Percentiles rank a stretch among this genome's conserved stretches.
Evolutionary conservation across 2,329 filamentous ascomycete genomes (phyloP).

Genomic region (Scedosporium aurantiacum): DNA sequence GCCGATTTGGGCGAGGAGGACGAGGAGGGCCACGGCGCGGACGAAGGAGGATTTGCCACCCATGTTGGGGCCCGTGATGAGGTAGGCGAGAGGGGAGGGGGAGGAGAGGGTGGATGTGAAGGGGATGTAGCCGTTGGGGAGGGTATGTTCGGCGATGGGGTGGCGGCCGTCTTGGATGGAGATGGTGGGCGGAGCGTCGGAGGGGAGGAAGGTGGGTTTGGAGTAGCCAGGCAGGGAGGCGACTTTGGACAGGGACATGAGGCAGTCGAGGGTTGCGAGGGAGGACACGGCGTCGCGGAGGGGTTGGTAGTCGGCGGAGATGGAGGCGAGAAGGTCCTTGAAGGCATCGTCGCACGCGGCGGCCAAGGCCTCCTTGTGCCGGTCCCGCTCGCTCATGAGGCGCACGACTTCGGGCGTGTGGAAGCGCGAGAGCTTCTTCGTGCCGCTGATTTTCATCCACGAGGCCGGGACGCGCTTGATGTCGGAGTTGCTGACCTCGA

Average conservation of each 20-base stretch:
- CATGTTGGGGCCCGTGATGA: slow-evolving; percentile 98
- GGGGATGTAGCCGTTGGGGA: slow-evolving; percentile 80
- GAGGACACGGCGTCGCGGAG: slow-evolving; percentile 81
- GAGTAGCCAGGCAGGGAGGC: slow-evolving; percentile 80
- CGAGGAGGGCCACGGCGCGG: slow-evolving; percentile 78
- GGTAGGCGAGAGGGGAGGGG: slow-evolving; percentile 52
- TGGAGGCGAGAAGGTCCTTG: slow-evolving; percentile 54
- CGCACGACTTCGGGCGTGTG: slow-evolving; percentile 85
- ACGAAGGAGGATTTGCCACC: slow-evolving; percentile 98
- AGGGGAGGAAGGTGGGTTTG: slow-evolving; percentile 57
- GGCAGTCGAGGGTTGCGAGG: slow-evolving; percentile 78
- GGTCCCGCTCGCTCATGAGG: slow-evolving; percentile 77
- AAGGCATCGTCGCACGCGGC: slow-evolving; percentile 87
- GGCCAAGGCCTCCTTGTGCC: slow-evolving; percentile 86
- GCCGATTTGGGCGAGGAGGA: slow-evolving; percentile 89
- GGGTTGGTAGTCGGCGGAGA: slow-evolving; percentile 76
- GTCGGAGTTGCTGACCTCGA: slow-evolving; percentile 76
- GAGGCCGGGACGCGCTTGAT: slow-evolving; percentile 84
- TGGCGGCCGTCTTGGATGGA: slow-evolving; percentile 68
- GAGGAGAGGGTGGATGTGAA: slow-evolving; percentile 65
- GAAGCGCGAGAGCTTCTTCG: slow-evolving; percentile 84
- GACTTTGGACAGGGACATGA: slow-evolving; percentile 75
- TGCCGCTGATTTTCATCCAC: slow-evolving; percentile 90
- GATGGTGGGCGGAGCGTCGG: slow-evolving; percentile 55
- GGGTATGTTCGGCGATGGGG: slow-evolving; percentile 87